These are phyloP conservation scores for Coemansia sp. DNA, from an alignment of 192 early-diverging fungal genomes.

Conservation along the genomic window DNA sequence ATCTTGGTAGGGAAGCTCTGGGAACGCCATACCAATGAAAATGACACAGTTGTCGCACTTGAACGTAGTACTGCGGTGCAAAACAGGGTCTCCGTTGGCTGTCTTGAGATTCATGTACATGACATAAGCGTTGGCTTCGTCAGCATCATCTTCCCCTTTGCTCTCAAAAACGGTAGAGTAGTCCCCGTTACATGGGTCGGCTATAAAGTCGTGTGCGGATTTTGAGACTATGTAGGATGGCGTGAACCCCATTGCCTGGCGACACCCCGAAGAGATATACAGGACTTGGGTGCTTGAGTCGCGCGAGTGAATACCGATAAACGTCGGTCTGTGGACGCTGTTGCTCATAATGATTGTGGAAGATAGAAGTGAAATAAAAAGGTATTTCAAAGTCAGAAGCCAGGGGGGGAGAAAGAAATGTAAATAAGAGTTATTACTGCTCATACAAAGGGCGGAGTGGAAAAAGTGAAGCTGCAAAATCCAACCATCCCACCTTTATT, in stretches of 20 bases:
- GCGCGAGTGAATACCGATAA: slow-evolving; percentile 40
- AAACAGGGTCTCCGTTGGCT: slow-evolving; percentile 15
- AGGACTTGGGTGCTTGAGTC: slow-evolving; percentile 35
- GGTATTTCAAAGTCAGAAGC: too few relatives aligned
- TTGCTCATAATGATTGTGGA: not conserved
- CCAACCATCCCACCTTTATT: too few relatives aligned
- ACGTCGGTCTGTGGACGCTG: slow-evolving; percentile 23
- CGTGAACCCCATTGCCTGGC: slow-evolving; percentile 37
- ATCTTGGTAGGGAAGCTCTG: slow-evolving; percentile 29
- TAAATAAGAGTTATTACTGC: not conserved
- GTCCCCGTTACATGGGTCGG: slow-evolving; percentile 27
- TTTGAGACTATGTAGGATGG: slow-evolving; percentile 26
- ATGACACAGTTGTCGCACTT: slow-evolving; percentile 44
- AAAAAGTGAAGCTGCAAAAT: too few relatives aligned
- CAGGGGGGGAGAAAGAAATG: not conserved
- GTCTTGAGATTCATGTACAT: slow-evolving; percentile 49
- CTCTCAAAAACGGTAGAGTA: slow-evolving; percentile 29
- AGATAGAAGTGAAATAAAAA: not conserved
- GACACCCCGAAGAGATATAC: slow-evolving; percentile 47
- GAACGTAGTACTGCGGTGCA: slow-evolving; percentile 34
- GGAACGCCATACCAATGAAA: slow-evolving; percentile 31
- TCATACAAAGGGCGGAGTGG: too few relatives aligned
- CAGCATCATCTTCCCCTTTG: slow-evolving; percentile 36
- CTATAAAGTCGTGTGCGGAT: slow-evolving; percentile 34
- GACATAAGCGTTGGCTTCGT: slow-evolving; percentile 42